A percentile compares a stretch with the other conserved stretches of the same genome.
phyloP scores from a whole-genome alignment of 352 stramenopile species.

The Pythium dissimile region DNA sequence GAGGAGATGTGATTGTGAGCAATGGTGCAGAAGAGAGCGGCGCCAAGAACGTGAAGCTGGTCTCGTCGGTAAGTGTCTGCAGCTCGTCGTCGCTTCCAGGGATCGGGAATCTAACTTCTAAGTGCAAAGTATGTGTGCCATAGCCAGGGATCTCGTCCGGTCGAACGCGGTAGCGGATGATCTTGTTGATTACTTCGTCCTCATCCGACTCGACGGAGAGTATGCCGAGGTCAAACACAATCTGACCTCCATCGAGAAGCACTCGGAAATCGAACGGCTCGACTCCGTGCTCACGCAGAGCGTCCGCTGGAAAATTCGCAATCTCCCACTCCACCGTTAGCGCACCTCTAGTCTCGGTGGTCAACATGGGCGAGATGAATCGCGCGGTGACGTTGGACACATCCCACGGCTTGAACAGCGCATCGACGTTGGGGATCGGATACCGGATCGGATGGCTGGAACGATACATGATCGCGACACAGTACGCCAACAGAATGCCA shows the following conservation, averaged over 20 bases:
- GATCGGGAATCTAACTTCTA: conserved; percentile 36
- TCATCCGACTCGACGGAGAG: background rate
- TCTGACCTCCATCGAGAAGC: conserved; percentile 29
- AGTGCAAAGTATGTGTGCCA: conserved; percentile 21
- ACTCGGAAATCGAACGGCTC: conserved; percentile 47
- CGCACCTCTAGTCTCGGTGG: conserved; percentile 15
- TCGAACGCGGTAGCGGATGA: conserved; percentile 15
- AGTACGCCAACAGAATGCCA: conserved; percentile 32
- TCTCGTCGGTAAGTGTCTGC: conserved; percentile 22
- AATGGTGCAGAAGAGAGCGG: conserved; percentile 6
- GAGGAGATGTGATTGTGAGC: conserved; percentile 26
- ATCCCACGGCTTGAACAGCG: conserved; percentile 36
- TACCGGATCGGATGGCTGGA: conserved; percentile 36
- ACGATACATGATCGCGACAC: conserved; percentile 37
- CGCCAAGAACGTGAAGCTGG: conserved; percentile 18
- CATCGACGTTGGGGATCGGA: conserved; percentile 31
- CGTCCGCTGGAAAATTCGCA: conserved; percentile 30
- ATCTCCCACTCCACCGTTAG: conserved; percentile 44
- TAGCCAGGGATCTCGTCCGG: conserved; percentile 1
- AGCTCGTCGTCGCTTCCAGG: conserved; percentile 34
- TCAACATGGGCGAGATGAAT: conserved; percentile 30
- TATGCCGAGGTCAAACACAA: conserved; percentile 38
- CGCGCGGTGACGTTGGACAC: conserved; percentile 41
- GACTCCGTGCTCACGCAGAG: conserved; percentile 32
- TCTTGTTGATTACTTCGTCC: conserved; percentile 16